Base-by-base conservation (phyloP, 352 stramenopile genomes). In the Globisporangium camurandrum region DNA sequence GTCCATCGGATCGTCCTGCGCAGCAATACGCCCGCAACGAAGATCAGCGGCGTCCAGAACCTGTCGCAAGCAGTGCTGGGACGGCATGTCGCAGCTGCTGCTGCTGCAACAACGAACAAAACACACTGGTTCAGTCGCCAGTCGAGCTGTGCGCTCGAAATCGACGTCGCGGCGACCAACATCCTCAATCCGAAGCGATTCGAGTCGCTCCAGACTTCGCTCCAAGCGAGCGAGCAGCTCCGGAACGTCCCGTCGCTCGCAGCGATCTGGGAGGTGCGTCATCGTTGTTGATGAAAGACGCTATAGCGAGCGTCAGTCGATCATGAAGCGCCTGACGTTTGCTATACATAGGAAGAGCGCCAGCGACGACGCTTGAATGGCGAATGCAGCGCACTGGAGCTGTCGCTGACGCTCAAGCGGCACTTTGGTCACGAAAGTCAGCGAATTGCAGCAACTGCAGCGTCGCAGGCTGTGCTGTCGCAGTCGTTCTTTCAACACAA, bases 401-500 rank as follows among this genome's bases (percentile, higher is more conserved):
- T 81, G 33, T 71, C 70, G n/a, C 57, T 80, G 7, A 89, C 68
- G 46, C 57, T 88, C 8, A 48, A 81, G 19, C 72, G 81, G 20
- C 66, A 78, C 10, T 44, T 57, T 1, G 58, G 49, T 28, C 23
- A 27, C 30, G 55, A 58, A 26, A 66, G 49, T 30, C 56, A 52
- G 17, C 64, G 66, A 8, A 51, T 24, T 7, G 24, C 40, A 1
- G 62, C 75, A 17, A 64, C 67, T 1, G 59, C 73, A 17, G 62
- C 69, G 9, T 55, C 66, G n/a, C 66, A 36, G 14, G 37, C 31
- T 12, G 12, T 30, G 19, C 49, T 94, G 12, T 92, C 83, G 2
- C 83, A 94, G 43, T 92, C 83, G 14, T 83, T 83, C 67, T 94
- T 91, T 39, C 62, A 70, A 5, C 64, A 86, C n/a, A 86, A 84